A percentile compares a stretch with the other conserved stretches of the same genome.
Conservation (phyloP, 805 yeast species). For the Huiozyma sinensis region DNA sequence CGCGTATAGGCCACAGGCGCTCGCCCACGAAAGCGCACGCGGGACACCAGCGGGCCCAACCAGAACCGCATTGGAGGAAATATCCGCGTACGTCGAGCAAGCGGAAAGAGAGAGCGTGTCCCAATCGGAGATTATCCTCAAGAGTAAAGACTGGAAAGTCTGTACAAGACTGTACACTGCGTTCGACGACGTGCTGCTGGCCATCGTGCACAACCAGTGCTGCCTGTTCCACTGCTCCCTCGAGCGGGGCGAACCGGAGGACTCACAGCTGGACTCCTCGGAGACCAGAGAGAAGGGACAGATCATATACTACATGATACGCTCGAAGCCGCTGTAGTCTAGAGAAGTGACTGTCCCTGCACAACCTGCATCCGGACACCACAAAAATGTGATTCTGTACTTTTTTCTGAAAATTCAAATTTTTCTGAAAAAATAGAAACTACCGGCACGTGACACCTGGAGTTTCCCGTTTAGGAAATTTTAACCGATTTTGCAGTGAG, state of each 20-base stretch:
- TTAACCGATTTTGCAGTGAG: no score
- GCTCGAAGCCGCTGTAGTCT: slow-evolving; percentile 20
- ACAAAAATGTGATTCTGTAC: no score
- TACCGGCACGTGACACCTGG: no score
- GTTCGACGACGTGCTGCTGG: slow-evolving; percentile 50
- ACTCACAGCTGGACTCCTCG: background rate
- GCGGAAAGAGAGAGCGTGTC: slow-evolving; percentile 13
- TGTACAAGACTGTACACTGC: slow-evolving; percentile 51
- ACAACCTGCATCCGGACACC: background rate
- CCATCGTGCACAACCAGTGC: slow-evolving; percentile 46
- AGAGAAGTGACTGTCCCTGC: background rate
- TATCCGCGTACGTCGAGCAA: slow-evolving; percentile 16
- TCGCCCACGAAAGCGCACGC: background rate
- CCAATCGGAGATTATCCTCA: slow-evolving; percentile 37
- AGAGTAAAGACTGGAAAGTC: slow-evolving; percentile 56
- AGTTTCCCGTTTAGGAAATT: no score
- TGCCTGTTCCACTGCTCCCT: slow-evolving; percentile 57
- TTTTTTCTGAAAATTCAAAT: background rate
- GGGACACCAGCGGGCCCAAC: background rate
- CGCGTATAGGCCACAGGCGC: background rate
- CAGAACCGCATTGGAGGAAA: slow-evolving; percentile 7
- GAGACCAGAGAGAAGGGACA: slow-evolving; percentile 44
- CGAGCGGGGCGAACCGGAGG: slow-evolving; percentile 34
- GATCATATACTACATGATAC: slow-evolving; percentile 46
- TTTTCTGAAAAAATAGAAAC: no score